Conservation (phyloP, 495 filamentous ascomycete species). For the Aspergillus hancockii region DNA sequence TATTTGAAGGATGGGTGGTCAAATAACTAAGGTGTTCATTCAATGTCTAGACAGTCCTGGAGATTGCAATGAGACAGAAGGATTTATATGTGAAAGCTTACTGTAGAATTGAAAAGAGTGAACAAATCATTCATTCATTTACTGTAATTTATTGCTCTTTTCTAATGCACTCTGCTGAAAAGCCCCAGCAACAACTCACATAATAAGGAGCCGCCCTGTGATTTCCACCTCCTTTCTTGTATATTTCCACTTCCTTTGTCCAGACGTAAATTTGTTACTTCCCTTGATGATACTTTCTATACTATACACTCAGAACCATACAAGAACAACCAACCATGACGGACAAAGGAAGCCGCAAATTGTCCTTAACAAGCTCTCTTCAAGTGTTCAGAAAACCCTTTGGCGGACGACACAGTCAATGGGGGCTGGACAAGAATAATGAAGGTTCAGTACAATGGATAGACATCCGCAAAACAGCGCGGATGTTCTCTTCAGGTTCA, state of each 20-base stretch:
- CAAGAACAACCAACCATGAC: conserved; percentile 4
- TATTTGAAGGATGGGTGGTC: not conserved
- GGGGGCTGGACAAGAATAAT: not conserved
- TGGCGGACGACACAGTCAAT: conserved; percentile 2
- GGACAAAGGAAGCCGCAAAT: conserved; percentile 7
- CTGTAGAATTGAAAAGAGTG: not conserved
- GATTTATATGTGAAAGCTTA: not conserved
- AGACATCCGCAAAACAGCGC: not conserved
- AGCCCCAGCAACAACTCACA: too few relatives aligned
- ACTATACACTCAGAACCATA: not conserved
- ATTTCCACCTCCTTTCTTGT: not conserved
- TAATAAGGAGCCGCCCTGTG: too few relatives aligned
- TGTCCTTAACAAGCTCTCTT: conserved; percentile 8
- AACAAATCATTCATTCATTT: not conserved
- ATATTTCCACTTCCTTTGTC: not conserved
- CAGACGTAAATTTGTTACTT: not conserved
- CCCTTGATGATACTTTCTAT: too few relatives aligned
- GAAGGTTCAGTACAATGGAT: not conserved
- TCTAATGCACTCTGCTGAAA: not conserved
- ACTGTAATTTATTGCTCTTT: not conserved
- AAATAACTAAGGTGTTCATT: conserved; percentile 1
- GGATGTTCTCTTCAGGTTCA: not conserved
- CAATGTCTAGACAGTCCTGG: not conserved
- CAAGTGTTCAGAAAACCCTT: conserved; percentile 9
- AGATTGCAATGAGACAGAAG: not conserved